Conservation (phyloP, 768 basidiomycete species). For the Mycena galopus region DNA sequence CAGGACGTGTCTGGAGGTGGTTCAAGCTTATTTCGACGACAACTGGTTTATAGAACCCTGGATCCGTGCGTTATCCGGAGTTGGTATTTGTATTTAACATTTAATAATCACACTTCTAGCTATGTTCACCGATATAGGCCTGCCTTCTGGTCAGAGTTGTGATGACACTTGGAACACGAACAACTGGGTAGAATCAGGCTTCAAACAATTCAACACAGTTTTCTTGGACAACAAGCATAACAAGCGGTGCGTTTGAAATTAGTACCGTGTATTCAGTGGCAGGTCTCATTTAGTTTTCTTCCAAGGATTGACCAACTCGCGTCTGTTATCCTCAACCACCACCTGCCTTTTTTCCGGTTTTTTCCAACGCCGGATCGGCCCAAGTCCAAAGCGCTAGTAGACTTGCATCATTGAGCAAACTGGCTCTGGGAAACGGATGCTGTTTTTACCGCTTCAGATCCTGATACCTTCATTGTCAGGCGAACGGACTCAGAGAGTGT, state of each 20-base stretch:
- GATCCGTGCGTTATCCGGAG: constrained; percentile 4
- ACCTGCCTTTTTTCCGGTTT: constrained; percentile 11
- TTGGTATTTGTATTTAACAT: neutral
- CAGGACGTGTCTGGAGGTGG: neutral
- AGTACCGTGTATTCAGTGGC: neutral
- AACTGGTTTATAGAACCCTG: constrained; percentile 21
- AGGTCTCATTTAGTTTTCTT: too few relatives aligned
- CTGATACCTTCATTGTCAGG: neutral
- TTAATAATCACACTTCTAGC: neutral
- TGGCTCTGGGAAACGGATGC: constrained; percentile 11
- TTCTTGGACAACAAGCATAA: constrained; percentile 21
- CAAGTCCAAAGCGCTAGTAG: neutral
- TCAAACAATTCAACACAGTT: constrained; percentile 15
- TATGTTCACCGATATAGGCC: constrained; percentile 21
- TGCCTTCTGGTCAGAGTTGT: neutral
- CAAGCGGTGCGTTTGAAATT: neutral
- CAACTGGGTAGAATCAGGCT: constrained; percentile 19
- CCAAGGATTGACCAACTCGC: constrained; percentile 14
- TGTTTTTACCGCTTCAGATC: neutral
- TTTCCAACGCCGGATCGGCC: constrained; percentile 2
- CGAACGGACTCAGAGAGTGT: neutral
- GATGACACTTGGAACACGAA: constrained; percentile 21
- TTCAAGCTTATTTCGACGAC: constrained; percentile 7
- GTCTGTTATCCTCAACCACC: constrained; percentile 5
- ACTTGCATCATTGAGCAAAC: neutral